A percentile compares a stretch with the other conserved stretches of the same genome.
Evolutionary conservation across 148 eudicot species (phyloP).

Genomic region (Nepenthes gracilis): DNA sequence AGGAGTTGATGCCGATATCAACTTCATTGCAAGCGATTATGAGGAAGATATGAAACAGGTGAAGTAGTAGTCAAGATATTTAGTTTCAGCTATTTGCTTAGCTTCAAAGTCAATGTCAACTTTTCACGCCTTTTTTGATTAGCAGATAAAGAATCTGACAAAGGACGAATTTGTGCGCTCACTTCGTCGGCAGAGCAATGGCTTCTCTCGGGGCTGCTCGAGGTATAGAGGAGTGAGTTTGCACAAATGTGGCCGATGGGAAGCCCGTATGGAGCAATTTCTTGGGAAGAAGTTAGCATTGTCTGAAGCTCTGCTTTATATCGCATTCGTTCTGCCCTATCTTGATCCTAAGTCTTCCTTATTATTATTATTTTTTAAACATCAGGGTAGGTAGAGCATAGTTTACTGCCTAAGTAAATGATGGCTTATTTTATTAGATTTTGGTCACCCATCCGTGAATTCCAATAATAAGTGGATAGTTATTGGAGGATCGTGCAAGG

Average conservation of each 20-base stretch:
- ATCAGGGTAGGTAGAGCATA: neutral
- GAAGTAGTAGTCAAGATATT: neutral
- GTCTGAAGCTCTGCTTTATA: neutral
- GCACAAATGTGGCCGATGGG: slow-evolving; percentile 90
- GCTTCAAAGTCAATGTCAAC: neutral
- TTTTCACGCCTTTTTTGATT: neutral
- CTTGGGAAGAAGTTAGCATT: slow-evolving; percentile 65
- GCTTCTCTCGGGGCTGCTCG: slow-evolving; percentile 74
- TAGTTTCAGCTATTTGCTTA: neutral
- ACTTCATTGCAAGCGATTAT: slow-evolving; percentile 54
- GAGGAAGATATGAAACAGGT: slow-evolving; percentile 86
- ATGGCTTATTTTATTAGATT: neutral
- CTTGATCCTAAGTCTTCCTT: neutral
- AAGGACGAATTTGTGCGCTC: slow-evolving; percentile 87
- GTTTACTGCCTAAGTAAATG: neutral
- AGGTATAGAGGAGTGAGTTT: slow-evolving; percentile 72
- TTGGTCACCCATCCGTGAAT: no score
- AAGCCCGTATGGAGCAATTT: slow-evolving; percentile 81
- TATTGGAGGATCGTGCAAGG: no score
- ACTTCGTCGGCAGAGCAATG: slow-evolving; percentile 82
- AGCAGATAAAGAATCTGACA: slow-evolving; percentile 44
- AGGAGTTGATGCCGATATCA: slow-evolving; percentile 89
- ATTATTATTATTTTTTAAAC: neutral
- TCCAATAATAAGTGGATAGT: no score
- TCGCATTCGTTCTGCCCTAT: neutral